Evolutionary conservation across 768 basidiomycete genomes (phyloP), one percentile per base, ranked within the genome.

Genomic region (Amanita rimosa): DNA sequence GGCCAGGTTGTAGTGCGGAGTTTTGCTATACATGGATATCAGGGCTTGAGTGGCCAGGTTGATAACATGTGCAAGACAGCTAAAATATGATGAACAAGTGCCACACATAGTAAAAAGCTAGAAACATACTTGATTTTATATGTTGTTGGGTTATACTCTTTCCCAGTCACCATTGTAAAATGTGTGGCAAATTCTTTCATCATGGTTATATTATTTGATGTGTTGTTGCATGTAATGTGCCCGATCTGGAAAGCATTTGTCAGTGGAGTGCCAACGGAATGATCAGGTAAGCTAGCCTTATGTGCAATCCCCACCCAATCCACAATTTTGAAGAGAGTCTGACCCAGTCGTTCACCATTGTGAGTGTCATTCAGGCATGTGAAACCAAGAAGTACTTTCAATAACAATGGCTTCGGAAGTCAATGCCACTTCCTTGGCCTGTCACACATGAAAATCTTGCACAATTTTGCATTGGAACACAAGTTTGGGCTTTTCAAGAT

Each of bases 331-430:
- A 58, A 73, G 0, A 74, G 53, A 0, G 65, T 69, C 26, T 65
- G 64, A 0, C 69, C 65, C 0, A 73, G 58, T 0, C 53, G 55
- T n/a, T 46, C 17, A 0, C 70, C 70, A 47, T 63, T 60, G 46
- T 74, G 71, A 0, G 64, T 53, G 8, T 54, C 62, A 49, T 74
- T 73, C 36, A 75, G 50, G 13, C 52, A 59, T 0, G 52, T 57
- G 29, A 72, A 74, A 0, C 64, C 65, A 0, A 71, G 38, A 1
- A 74, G 55, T n/a, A n/a, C n/a, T n/a, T n/a, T n/a, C n/a, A n/a
- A n/a, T n/a, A n/a, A n/a, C n/a, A n/a, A n/a, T n/a, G n/a, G n/a
- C n/a, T n/a, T n/a, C n/a, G n/a, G n/a, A n/a, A n/a, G n/a, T n/a
- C n/a, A n/a, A n/a, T n/a, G n/a, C n/a, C n/a, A n/a, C n/a, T n/a